Evolutionary conservation across 208 protist species (phyloP).

Genomic region (Wallacemonas sp.): DNA sequence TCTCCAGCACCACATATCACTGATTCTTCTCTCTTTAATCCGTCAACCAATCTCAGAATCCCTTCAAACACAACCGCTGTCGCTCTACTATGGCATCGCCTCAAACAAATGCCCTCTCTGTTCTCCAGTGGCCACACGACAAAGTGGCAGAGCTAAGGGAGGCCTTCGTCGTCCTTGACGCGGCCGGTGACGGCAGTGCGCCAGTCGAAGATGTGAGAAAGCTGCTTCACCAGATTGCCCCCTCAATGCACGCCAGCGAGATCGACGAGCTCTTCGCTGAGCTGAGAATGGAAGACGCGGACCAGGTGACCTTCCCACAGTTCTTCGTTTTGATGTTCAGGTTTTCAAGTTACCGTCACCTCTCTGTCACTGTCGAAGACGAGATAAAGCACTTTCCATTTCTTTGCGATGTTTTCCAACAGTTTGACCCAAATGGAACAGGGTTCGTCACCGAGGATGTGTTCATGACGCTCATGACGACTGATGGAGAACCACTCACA

Average conservation of each 20-base stretch:
- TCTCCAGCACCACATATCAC: no score
- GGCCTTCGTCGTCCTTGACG: constrained; percentile 48
- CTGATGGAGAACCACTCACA: constrained; percentile 42
- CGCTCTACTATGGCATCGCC: constrained; percentile 1
- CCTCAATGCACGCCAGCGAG: constrained; percentile 19
- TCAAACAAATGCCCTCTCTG: constrained; percentile 8
- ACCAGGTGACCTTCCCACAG: constrained; percentile 55
- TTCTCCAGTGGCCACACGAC: constrained; percentile 37
- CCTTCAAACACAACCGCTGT: no score
- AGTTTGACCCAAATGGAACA: constrained; percentile 43
- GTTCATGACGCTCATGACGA: constrained; percentile 52
- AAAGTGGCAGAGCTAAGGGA: constrained; percentile 63
- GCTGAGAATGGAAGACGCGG: constrained; percentile 25
- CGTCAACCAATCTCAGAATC: no score
- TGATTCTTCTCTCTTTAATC: no score
- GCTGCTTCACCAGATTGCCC: constrained; percentile 26
- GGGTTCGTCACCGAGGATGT: constrained; percentile 47
- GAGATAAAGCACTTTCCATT: constrained; percentile 12
- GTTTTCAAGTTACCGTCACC: not conserved
- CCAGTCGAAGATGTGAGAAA: constrained; percentile 27
- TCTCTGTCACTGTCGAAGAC: constrained; percentile 1
- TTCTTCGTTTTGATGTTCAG: constrained; percentile 42
- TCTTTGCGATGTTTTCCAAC: constrained; percentile 32
- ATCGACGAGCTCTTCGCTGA: constrained; percentile 32
- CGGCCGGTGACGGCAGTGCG: constrained; percentile 38